phyloP scores from a whole-genome alignment of 2,329 filamentous ascomycete genomes.

The Botrytis porri region DNA sequence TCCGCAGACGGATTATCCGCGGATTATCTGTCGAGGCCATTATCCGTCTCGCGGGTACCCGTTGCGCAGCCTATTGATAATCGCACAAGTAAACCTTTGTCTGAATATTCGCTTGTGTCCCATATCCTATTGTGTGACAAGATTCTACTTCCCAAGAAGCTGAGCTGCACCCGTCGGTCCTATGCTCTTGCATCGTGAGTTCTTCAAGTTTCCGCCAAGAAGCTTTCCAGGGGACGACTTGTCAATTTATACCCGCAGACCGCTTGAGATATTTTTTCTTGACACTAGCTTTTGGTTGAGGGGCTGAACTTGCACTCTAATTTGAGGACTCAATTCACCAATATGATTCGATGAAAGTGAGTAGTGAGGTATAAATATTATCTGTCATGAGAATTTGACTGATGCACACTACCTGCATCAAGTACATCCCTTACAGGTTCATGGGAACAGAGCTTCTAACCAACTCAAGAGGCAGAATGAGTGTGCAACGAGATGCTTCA shows the following conservation, averaged over 20 bases:
- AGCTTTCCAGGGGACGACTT: background rate
- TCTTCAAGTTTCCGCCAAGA: background rate
- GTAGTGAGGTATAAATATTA: background rate
- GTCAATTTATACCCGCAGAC: background rate
- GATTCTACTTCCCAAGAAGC: background rate
- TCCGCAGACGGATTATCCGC: no score
- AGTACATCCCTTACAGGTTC: background rate
- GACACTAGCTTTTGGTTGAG: background rate
- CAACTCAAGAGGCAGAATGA: background rate
- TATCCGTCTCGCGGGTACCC: no score
- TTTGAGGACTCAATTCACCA: background rate
- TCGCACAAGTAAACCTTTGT: background rate
- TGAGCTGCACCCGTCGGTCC: background rate
- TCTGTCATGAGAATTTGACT: background rate
- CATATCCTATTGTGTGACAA: background rate
- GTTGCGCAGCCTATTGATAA: no score
- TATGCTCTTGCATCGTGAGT: accelerated
- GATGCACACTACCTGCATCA: background rate
- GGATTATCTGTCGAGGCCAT: no score
- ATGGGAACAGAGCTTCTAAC: background rate
- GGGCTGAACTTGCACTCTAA: background rate
- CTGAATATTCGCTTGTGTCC: background rate
- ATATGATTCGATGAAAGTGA: background rate
- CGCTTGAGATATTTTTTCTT: background rate
- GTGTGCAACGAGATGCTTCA: background rate